Evolutionary conservation across 2,329 filamentous ascomycete genomes (phyloP), one percentile per base, ranked within the genome.

Genomic region (Fusarium kyushuense): DNA sequence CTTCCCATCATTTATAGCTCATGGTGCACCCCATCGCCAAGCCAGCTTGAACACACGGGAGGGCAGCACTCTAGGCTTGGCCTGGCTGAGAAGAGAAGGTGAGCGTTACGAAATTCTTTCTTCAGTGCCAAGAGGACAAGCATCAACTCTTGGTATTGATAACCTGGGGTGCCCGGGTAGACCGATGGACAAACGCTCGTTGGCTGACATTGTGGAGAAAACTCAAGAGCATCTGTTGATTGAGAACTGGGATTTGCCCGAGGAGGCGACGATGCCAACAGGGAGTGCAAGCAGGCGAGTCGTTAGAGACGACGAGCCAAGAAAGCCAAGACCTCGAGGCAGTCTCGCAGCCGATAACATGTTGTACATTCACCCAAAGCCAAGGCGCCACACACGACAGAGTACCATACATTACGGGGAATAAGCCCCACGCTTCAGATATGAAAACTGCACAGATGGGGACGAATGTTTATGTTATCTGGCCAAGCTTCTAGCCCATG

Each of bases 221-320:
- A 16, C 11, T 9, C 19, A 64, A 53, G 30, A 58, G 40, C 29
- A 42, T 36, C 56, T 36, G 45, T 58, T 69, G 62, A 61, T 36
- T 62, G 33, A 55, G 59, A 23, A 29, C 40, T 41, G n/a, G 58
- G 38, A 55, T 72, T 71, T 70, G 69, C 47, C 62, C 69, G 63
- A 70, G 48, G 65, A 65, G 65, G 56, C 56, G 46, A 55, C 35
- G 66, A 70, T 71, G 69, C 65, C 65, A 71, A 67, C 69, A 56
- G n/a, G 35, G 47, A 52, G 48, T 36, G 57, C 57, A 54, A 53
- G 54, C 40, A 56, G 57, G 38, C 57, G 51, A 69, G 64, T 54
- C 32, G 54, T 48, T 67, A 40, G 51, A 65, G 29, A 36, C 42
- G 35, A 52, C 56, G 25, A 45, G 67, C 66, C 62, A 69, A 70